phyloP scores from a whole-genome alignment of 179 eudicot species.

The Drosera spatulata region DNA sequence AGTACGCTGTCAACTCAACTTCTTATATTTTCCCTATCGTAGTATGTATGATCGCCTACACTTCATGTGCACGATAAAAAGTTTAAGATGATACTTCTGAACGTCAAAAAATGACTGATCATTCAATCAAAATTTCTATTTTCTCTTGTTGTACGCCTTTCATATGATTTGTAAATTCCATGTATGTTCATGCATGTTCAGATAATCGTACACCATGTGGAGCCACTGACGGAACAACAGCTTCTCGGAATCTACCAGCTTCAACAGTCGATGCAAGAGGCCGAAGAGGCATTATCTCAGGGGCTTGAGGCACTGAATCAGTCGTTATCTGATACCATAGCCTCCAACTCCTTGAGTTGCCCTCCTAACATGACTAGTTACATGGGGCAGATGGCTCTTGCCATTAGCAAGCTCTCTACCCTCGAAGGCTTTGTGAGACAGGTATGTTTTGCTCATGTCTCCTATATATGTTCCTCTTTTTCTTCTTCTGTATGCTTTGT shows the following conservation, averaged over 20 bases:
- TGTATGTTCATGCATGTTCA: conserved; percentile 8
- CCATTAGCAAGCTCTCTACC: conserved; percentile 84
- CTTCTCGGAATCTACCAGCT: conserved; percentile 59
- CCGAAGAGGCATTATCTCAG: conserved; percentile 75
- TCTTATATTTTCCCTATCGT: too few species aligned
- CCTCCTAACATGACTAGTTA: conserved; percentile 70
- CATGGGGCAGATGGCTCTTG: conserved; percentile 91
- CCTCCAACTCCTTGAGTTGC: conserved; percentile 53
- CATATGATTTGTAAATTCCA: too few species aligned
- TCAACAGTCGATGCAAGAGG: conserved; percentile 84
- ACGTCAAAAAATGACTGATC: too few species aligned
- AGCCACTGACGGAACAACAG: conserved; percentile 84
- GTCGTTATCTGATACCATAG: conserved; percentile 62
- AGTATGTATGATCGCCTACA: too few species aligned
- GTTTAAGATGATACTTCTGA: too few species aligned
- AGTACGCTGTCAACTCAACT: conserved; percentile 20
- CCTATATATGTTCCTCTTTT: too few species aligned
- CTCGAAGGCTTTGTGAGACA: conserved; percentile 87
- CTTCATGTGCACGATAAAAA: too few species aligned
- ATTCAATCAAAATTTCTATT: too few species aligned
- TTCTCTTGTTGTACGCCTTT: too few species aligned
- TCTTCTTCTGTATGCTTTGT: too few species aligned
- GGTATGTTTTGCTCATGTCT: conserved; percentile 24
- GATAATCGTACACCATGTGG: conserved; percentile 73
- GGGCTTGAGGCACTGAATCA: conserved; percentile 75